Evolutionary conservation across 208 protist species (phyloP), one percentile per base, ranked within the genome.

Genomic region (Pavlovales sp.): DNA sequence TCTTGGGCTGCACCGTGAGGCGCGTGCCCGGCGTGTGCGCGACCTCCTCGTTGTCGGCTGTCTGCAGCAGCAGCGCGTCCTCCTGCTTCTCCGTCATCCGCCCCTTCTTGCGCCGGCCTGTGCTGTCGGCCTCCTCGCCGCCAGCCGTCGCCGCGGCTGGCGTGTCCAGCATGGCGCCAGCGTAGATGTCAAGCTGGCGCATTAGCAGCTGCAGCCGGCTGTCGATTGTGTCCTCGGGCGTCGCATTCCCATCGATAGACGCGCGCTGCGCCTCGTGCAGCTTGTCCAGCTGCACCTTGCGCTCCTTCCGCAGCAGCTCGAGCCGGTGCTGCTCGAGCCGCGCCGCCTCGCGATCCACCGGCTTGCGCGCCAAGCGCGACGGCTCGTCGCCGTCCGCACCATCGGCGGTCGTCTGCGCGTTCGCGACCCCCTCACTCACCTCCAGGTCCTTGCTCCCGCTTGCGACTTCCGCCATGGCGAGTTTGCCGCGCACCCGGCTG

Each of bases 51-150:
- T 79, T 77, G 40, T 76, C 44, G 42, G 67, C 66, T 14, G 26
- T 26, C 0, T 39, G 14, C 46, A 75, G 1, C 20, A 82, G 36
- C 44, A 76, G 46, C 42, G 87, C 90, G n/a, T 89, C 81, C 77
- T 89, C 90, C 75, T 47, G 78, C 79, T 79, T 84, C 86, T 84
- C 78, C 10, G 41, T 40, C 47, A 78, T 37, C 32, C 86, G 46
- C 20, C 57, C 86, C 78, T 84, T 79, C 10, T 14, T 28, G 0
- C 38, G 41, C 18, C 75, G 85, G 32, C 71, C 85, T 2, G 18
- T 38, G 32, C 42, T n/a, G n/a, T n/a, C 46, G 0, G 20, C 28
- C 28, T 20, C 41, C 11, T 26, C 34, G 39, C 34, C 30, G n/a
- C 22, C 75, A 2, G 84, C 85, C 42, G 18, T 38, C 46, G 2